These are phyloP conservation scores for Paecilomyces formosus DNA, from an alignment of 2,329 filamentous ascomycete genomes.

Conservation along the genomic window DNA sequence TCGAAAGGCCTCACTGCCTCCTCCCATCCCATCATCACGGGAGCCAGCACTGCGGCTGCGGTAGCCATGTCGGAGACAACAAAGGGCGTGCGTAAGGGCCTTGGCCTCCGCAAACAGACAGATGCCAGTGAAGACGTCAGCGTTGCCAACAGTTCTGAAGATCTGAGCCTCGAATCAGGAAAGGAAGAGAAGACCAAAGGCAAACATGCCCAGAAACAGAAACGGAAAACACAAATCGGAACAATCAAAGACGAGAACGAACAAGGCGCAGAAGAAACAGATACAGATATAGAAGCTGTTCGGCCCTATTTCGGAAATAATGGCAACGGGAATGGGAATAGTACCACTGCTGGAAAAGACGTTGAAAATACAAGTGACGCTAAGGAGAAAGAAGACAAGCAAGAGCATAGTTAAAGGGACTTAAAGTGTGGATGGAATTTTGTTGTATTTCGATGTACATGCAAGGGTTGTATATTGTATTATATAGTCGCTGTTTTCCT, in stretches of 20 bases:
- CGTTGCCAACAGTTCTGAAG: conserved; percentile 60
- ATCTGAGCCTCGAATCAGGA: conserved; percentile 13
- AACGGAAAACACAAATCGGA: conserved; percentile 12
- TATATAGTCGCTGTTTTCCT: too few species aligned
- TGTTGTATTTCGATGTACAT: too few species aligned
- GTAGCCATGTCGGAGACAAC: conserved; percentile 2
- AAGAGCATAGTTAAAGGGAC: background rate
- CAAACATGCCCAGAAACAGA: conserved; percentile 12
- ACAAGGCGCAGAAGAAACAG: background rate
- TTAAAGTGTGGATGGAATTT: too few species aligned
- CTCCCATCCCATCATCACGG: conserved; percentile 5
- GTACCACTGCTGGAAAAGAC: background rate
- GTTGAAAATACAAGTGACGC: background rate
- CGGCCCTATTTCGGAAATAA: conserved; percentile 21
- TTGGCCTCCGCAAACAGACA: conserved; percentile 61
- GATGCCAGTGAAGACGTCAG: conserved; percentile 62
- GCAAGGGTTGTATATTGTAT: too few species aligned
- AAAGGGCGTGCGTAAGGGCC: conserved; percentile 45
- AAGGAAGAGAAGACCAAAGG: conserved; percentile 15
- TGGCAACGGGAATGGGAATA: conserved; percentile 3
- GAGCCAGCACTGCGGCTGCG: conserved; percentile 3
- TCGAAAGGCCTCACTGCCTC: conserved; percentile 9
- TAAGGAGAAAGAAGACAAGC: background rate
- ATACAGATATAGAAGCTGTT: background rate
- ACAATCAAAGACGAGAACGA: conserved; percentile 25